These are phyloP conservation scores for Sequoia sempervirens DNA, from an alignment of 75 land plant species.

Conservation along the genomic window DNA sequence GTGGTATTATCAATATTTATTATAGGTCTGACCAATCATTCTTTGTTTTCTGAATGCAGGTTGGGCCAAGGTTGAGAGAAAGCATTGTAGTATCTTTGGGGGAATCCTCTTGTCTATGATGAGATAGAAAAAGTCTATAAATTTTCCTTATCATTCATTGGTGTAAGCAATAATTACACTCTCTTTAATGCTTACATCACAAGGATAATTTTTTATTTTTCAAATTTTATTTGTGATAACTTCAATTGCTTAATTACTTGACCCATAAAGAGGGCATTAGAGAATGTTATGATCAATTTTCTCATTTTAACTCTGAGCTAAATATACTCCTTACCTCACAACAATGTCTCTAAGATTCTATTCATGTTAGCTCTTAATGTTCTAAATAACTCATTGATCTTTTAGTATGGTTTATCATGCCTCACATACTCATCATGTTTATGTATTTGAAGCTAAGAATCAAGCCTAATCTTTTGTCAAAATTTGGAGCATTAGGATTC, in stretches of 20 bases:
- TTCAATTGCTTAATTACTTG: neutral
- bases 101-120: conserved; percentile 21
- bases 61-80: conserved; percentile 40
- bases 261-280: neutral
- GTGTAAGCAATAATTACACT: no score
- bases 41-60: conserved; percentile 8
- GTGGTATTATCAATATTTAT: neutral
- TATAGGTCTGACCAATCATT: neutral
- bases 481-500: neutral
- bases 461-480: no score
- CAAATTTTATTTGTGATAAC: neutral
- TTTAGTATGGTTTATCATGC: no score
- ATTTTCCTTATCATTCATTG: no score
- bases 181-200: neutral
- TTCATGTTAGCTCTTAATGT: neutral
- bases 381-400: no score
- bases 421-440: no score
- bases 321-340: no score
- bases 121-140: conserved; percentile 35
- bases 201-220: neutral
- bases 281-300: neutral
- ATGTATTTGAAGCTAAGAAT: no score
- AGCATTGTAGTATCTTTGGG: conserved; percentile 32
- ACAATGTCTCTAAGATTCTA: neutral
- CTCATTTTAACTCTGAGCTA: neutral